phyloP scores from a whole-genome alignment of 345 rosid genomes.

The Eucalyptus microcorys region DNA sequence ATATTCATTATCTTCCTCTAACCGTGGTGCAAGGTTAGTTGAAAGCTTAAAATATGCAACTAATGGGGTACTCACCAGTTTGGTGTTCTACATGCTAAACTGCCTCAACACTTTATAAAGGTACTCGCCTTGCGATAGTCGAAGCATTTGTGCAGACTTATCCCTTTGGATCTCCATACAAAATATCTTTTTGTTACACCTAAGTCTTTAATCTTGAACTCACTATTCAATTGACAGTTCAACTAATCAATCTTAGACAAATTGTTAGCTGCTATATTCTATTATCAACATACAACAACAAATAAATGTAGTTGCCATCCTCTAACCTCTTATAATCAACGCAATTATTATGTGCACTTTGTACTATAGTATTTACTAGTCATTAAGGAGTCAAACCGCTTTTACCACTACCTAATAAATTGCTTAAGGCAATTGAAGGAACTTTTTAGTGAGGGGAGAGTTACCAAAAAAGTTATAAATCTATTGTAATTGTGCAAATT shows the following conservation, averaged over 20 bases:
- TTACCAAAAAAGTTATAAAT: too few relatives aligned
- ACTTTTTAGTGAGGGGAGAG: background rate
- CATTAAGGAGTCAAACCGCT: too few relatives aligned
- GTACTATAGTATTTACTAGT: too few relatives aligned
- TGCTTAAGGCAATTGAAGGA: background rate
- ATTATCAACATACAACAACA: background rate
- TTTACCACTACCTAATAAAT: too few relatives aligned
- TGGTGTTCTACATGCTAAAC: background rate
- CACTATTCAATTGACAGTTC: background rate
- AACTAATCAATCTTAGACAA: background rate
- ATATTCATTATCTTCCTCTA: background rate
- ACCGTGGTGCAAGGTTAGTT: background rate
- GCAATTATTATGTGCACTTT: background rate
- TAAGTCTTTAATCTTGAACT: background rate
- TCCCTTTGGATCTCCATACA: too few relatives aligned
- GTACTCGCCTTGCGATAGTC: rapidly evolving
- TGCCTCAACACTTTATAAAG: background rate
- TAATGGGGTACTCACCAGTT: background rate
- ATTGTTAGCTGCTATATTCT: background rate
- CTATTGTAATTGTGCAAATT: too few relatives aligned
- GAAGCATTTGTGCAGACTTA: too few relatives aligned
- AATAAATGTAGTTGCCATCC: background rate
- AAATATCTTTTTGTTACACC: too few relatives aligned
- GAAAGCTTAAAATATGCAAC: background rate
- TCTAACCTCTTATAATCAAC: background rate